Evolutionary conservation across 2,329 filamentous ascomycete species (phyloP).

Genomic region (Chaetomium strumarium): DNA sequence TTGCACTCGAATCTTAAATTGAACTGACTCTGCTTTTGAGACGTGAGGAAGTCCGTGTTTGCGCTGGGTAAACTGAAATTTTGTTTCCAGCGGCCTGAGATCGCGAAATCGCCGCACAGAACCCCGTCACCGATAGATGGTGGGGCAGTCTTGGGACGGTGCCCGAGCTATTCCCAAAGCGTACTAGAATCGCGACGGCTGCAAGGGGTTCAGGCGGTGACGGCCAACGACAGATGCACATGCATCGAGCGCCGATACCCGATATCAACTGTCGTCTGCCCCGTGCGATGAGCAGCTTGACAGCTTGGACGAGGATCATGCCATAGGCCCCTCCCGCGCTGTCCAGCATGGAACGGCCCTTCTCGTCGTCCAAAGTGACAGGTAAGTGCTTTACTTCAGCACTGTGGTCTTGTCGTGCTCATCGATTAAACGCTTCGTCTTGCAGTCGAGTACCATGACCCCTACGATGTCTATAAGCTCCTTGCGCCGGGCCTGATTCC

Average conservation of each 20-base stretch:
- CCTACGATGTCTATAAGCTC: conserved; percentile 78
- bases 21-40: no score
- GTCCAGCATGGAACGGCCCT: conserved; percentile 58
- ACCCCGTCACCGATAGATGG: conserved; percentile 2
- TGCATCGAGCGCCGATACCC: no score
- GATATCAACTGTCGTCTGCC: not conserved
- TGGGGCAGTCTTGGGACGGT: not conserved
- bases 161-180: conserved; percentile 8
- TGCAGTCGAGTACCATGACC: conserved; percentile 92
- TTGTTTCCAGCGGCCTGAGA: conserved; percentile 8
- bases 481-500: conserved; percentile 71
- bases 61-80: conserved; percentile 4
- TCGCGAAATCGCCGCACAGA: not conserved
- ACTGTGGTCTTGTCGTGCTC: conserved; percentile 5
- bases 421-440: conserved; percentile 6
- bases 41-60: no score
- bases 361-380: conserved; percentile 71
- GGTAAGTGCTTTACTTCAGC: conserved; percentile 40
- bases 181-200: conserved; percentile 1
- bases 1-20: no score
- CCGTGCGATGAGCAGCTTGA: not conserved
- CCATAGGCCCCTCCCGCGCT: conserved; percentile 30
- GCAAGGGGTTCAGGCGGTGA: conserved; percentile 9
- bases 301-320: conserved; percentile 19
- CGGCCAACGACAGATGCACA: not conserved